Base-by-base conservation (phyloP, 805 yeast genomes). In the Nakazawaea ambrosiae region DNA sequence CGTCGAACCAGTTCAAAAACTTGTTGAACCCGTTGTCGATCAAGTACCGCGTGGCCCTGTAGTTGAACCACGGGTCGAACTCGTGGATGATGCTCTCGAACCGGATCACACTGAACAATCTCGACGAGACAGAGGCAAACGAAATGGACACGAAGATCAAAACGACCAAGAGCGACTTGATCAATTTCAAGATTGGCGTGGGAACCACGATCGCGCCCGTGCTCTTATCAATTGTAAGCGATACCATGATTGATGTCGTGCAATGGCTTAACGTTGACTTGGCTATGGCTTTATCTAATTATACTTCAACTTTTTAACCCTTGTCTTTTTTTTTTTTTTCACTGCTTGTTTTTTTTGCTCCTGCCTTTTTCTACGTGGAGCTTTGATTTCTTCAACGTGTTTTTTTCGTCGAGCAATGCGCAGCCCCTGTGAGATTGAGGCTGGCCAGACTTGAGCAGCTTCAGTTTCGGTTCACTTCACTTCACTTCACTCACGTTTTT, bases 11-110 rank as follows among this genome's bases (percentile, higher is more conserved):
- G 60, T 92, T 92, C 53, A 94, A 70, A 54, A 92, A 94, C 48
- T 88, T 89, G 66, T 88, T 82, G 60, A 77, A 90, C 5, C 92
- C 81, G 53, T 87, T 78, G 31, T 75, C 66, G 22, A 87, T 95
- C 47, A 92, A 71, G 59, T 86, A 87, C 59, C 84, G 83, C n/a
- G 98, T 85, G 31, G 98, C 98, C 47, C 98, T 69, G 67, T 75
- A 92, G 61, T 92, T 92, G 73, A 86, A 86, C 95, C 96, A 87
- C 20, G 95, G 95, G 60, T 85, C 95, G 61, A 92, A 92, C 60
- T 92, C 99, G 64, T 92, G 99, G 61, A 92, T 92, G 55, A 92
- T 94, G 36, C 89, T 78, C 63, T 92, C 99, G 56, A 88, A 92
- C 46, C 97, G 74, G 43, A 94, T 84, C 45, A 92, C 97, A n/a